phyloP scores from a whole-genome alignment of 805 yeast genomes.

The Pichia ethanolica region DNA sequence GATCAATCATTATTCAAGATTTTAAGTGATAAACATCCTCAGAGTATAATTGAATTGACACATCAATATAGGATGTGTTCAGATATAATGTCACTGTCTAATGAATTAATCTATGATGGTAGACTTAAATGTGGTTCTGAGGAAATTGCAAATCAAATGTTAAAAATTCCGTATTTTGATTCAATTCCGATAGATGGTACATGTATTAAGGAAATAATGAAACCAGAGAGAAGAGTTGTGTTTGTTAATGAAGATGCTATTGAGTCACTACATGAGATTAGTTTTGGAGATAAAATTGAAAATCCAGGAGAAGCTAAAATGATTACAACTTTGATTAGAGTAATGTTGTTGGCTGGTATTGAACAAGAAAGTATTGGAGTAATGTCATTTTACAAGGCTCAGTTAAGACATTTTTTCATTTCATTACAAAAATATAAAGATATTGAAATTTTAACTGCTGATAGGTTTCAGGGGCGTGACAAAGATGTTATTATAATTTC shows the following conservation, averaged over 20 bases:
- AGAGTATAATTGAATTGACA: constrained; percentile 65
- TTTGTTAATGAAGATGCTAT: constrained; percentile 74
- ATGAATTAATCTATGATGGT: constrained; percentile 69
- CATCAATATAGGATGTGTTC: constrained; percentile 89
- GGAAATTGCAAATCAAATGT: constrained; percentile 49
- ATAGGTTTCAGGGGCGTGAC: constrained; percentile 93
- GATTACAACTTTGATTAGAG: constrained; percentile 53
- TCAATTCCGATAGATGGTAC: constrained; percentile 16
- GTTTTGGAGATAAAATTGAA: constrained; percentile 58
- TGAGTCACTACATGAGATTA: constrained; percentile 45
- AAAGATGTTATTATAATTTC: constrained; percentile 88
- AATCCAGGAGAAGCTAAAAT: constrained; percentile 69
- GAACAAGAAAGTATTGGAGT: constrained; percentile 60
- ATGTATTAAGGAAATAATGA: constrained; percentile 32
- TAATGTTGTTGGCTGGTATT: constrained; percentile 55
- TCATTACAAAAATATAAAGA: constrained; percentile 26
- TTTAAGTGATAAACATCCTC: constrained; percentile 66
- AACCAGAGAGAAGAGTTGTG: constrained; percentile 53
- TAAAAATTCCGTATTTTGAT: constrained; percentile 40
- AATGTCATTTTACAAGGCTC: constrained; percentile 85
- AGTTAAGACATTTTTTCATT: constrained; percentile 42
- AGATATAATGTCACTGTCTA: constrained; percentile 80
- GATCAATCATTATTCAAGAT: constrained; percentile 70
- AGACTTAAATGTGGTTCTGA: constrained; percentile 68
- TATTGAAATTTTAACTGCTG: constrained; percentile 85